A percentile compares a stretch with the other conserved stretches of the same genome.
Conservation (phyloP, 768 basidiomycete species). For the Trametopsis cervina region DNA sequence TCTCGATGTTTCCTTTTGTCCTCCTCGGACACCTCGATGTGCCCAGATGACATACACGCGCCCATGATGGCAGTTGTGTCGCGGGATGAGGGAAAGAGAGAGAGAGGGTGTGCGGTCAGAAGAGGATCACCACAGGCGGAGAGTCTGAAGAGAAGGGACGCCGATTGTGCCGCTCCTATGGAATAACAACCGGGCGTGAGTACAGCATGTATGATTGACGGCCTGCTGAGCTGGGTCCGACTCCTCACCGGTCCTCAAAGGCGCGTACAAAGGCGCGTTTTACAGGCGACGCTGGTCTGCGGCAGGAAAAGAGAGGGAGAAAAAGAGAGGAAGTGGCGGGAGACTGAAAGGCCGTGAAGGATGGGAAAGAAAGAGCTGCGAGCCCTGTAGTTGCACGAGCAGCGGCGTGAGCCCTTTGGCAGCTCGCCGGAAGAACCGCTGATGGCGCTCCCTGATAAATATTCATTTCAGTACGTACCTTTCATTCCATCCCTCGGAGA, state of each 20-base stretch:
- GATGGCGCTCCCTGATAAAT: neutral
- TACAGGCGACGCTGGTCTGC: neutral
- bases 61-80: slow-evolving; percentile 42
- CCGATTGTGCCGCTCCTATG: no score
- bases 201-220: no score
- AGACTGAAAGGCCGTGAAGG: slow-evolving; percentile 7
- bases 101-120: slow-evolving; percentile 9
- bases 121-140: neutral
- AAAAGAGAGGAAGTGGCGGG: slow-evolving; percentile 6
- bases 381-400: slow-evolving; percentile 2
- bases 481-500: neutral
- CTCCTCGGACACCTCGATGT: slow-evolving; percentile 57
- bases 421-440: no score
- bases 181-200: no score
- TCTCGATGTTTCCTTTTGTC: slow-evolving; percentile 60
- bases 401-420: no score
- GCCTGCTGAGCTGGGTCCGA: no score
- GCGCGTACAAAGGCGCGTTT: neutral
- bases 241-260: no score
- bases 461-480: neutral
- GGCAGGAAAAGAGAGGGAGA: neutral
- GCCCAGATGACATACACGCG: slow-evolving; percentile 64
- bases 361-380: no score
- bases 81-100: slow-evolving; percentile 3
- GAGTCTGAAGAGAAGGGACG: no score